Conservation (phyloP, 1,284 basidiomycete species). For the Ganoderma sp. region DNA sequence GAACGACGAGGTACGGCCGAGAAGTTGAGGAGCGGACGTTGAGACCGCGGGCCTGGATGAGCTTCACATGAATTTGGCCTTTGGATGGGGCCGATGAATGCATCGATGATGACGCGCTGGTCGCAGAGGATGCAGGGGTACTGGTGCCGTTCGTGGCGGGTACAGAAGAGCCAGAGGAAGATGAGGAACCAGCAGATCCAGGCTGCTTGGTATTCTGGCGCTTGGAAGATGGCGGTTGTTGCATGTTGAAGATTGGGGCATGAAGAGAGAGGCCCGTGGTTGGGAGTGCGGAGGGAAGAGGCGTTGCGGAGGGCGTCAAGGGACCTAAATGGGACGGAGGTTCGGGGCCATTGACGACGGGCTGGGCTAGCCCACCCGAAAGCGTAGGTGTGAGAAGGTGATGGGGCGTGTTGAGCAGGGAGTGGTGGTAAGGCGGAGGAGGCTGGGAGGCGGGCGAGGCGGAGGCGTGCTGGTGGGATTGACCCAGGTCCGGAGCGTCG, state of each 20-base stretch:
- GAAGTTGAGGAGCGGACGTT: slow-evolving; percentile 70
- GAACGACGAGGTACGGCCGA: slow-evolving; percentile 94
- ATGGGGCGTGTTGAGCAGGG: slow-evolving; percentile 45
- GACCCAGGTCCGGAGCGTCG: slow-evolving; percentile 48
- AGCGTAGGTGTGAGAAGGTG: slow-evolving; percentile 40
- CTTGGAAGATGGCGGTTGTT: slow-evolving; percentile 61
- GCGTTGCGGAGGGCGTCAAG: slow-evolving; percentile 47
- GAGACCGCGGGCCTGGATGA: slow-evolving; percentile 91
- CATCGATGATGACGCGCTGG: slow-evolving; percentile 30
- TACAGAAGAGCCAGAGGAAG: slow-evolving; percentile 39
- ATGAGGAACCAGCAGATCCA: slow-evolving; percentile 44
- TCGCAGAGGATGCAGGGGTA: slow-evolving; percentile 27
- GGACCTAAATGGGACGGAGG: slow-evolving; percentile 40
- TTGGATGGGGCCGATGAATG: slow-evolving; percentile 50
- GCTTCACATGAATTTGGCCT: slow-evolving; percentile 93
- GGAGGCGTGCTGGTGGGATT: slow-evolving; percentile 28
- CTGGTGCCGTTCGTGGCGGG: slow-evolving; percentile 37
- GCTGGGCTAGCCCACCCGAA: slow-evolving; percentile 37
- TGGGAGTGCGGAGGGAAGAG: slow-evolving; percentile 63
- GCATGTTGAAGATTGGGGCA: slow-evolving; percentile 81
- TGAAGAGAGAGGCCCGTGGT: slow-evolving; percentile 79
- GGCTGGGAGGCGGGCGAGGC: slow-evolving; percentile 28
- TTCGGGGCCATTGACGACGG: slow-evolving; percentile 37
- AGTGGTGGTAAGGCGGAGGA: slow-evolving; percentile 45
- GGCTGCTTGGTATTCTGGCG: slow-evolving; percentile 44